Evolutionary conservation across 2,329 filamentous ascomycete genomes (phyloP).

Genomic region (Ophiocordyceps camponoti-floridani): DNA sequence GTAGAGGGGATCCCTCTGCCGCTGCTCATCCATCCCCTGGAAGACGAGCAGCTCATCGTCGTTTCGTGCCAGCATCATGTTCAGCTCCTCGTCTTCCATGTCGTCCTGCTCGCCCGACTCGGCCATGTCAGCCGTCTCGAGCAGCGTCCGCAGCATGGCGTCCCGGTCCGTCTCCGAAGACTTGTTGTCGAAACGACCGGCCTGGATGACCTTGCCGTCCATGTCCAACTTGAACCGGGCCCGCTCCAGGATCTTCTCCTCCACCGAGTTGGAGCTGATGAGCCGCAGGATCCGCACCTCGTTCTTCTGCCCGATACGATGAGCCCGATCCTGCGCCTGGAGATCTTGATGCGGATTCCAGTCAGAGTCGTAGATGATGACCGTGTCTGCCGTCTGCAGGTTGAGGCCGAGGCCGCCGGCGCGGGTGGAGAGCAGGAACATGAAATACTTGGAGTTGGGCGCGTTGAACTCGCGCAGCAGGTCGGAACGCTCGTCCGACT

Average conservation of each 20-base stretch:
- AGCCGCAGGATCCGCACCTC: conserved; percentile 96
- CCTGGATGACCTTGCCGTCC: conserved; percentile 98
- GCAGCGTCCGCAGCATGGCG: conserved; percentile 80
- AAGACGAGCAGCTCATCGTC: conserved; percentile 66
- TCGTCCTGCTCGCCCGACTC: conserved; percentile 69
- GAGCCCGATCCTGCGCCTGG: conserved; percentile 96
- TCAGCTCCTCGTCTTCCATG: conserved; percentile 96
- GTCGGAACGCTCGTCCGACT: conserved; percentile 89
- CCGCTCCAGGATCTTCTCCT: conserved; percentile 93
- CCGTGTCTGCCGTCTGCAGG: conserved; percentile 84
- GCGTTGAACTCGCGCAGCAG: conserved; percentile 96
- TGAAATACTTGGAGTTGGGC: conserved; percentile 80
- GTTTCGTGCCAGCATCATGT: conserved; percentile 78
- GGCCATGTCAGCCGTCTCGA: conserved; percentile 64
- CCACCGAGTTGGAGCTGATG: conserved; percentile 91
- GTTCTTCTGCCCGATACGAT: conserved; percentile 86
- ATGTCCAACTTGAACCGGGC: conserved; percentile 98
- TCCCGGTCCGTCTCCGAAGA: conserved; percentile 97
- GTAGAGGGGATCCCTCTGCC: conserved; percentile 48
- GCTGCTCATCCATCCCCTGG: conserved; percentile 67
- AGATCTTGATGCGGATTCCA: conserved; percentile 99
- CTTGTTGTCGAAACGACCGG: conserved; percentile 98
- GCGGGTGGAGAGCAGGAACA: conserved; percentile 89
- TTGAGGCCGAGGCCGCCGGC: conserved; percentile 98
- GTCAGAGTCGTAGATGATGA: conserved; percentile 98